These are phyloP conservation scores for Fraxinus baroniana DNA, from an alignment of 305 asterid species.

Conservation along the genomic window DNA sequence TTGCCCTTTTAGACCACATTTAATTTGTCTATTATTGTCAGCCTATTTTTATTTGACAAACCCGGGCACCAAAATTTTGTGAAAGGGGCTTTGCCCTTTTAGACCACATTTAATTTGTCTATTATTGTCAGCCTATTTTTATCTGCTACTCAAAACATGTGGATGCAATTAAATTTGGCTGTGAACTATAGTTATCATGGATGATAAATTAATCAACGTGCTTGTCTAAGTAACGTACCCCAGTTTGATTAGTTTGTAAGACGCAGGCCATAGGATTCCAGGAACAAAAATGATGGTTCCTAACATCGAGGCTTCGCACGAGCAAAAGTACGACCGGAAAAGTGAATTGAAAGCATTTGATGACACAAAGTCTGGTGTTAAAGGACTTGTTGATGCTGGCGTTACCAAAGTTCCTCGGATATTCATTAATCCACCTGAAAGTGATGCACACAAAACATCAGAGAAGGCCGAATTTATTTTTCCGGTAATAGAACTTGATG, in stretches of 20 bases:
- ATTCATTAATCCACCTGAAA: constrained; percentile 31
- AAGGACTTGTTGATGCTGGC: constrained; percentile 42
- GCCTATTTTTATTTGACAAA: too few species aligned
- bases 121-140: not conserved
- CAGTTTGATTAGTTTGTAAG: not conserved
- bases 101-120: not conserved
- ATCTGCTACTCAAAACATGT: not conserved
- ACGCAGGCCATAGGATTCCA: not conserved
- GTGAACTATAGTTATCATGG: not conserved
- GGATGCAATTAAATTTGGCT: not conserved
- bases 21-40: too few species aligned
- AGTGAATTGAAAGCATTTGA: constrained; percentile 32
- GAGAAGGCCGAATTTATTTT: not conserved
- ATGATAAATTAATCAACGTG: not conserved
- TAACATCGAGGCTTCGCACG: not conserved
- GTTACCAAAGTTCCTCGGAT: constrained; percentile 28
- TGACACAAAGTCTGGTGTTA: constrained; percentile 35
- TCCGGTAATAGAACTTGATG: constrained; percentile 38
- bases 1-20: too few species aligned
- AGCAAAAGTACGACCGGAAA: constrained; percentile 23
- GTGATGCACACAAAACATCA: not conserved
- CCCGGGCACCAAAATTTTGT: too few species aligned
- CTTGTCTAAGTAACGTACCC: not conserved
- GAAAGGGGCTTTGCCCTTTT: too few species aligned
- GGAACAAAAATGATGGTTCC: constrained; percentile 1